Conservation (phyloP, 2,329 filamentous ascomycete genomes). For the Alternaria atra region DNA sequence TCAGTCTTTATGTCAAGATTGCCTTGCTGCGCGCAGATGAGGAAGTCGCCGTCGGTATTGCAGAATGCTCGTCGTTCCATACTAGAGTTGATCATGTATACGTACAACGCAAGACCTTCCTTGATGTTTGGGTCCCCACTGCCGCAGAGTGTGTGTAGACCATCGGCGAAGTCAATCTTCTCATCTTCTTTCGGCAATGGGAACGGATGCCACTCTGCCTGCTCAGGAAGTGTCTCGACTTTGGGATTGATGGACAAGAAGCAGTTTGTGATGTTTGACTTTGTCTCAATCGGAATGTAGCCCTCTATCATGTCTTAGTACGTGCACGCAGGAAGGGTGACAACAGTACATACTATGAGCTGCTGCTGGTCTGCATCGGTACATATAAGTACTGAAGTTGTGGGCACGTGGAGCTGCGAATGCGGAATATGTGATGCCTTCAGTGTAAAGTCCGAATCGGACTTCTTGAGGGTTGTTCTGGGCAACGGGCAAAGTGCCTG, state of each 20-base stretch:
- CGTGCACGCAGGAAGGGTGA: conserved; percentile 4
- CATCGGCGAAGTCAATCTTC: conserved; percentile 58
- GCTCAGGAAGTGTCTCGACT: conserved; percentile 60
- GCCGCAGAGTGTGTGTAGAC: conserved; percentile 60
- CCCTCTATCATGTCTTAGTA: conserved; percentile 31
- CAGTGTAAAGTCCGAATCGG: conserved; percentile 57
- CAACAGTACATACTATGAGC: conserved; percentile 48
- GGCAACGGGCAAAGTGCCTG: conserved; percentile 54
- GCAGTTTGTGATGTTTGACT: conserved; percentile 52
- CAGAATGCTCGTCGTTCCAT: conserved; percentile 59
- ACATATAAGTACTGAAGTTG: conserved; percentile 58
- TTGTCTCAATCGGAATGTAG: conserved; percentile 36
- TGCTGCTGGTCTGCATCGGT: conserved; percentile 55
- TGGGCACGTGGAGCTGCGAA: conserved; percentile 55
- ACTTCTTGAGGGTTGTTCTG: conserved; percentile 56
- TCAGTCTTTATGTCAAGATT: conserved; percentile 52
- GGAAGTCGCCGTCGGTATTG: conserved; percentile 55
- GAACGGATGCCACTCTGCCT: conserved; percentile 60
- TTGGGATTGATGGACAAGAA: conserved; percentile 59
- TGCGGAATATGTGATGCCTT: conserved; percentile 56
- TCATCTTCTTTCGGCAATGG: conserved; percentile 47
- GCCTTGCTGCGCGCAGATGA: conserved; percentile 49
- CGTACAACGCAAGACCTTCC: conserved; percentile 60
- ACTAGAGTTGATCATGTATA: conserved; percentile 58
- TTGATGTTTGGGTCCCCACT: conserved; percentile 61